These are phyloP conservation scores for Hanseniaspora sp. DNA, from an alignment of 1,139 yeast species.

Conservation along the genomic window DNA sequence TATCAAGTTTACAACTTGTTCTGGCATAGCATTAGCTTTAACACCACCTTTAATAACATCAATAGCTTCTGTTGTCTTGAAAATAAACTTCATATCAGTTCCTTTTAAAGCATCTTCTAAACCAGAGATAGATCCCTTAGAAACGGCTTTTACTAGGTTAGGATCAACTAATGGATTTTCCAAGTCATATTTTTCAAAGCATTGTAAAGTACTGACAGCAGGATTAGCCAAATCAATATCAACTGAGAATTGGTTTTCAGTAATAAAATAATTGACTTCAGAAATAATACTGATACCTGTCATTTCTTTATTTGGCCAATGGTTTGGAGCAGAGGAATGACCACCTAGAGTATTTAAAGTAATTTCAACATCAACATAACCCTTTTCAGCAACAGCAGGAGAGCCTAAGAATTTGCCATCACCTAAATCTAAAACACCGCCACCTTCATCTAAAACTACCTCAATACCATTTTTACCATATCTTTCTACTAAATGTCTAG, in stretches of 20 bases:
- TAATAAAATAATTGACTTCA: conserved; percentile 41
- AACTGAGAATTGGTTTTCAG: conserved; percentile 39
- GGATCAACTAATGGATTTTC: conserved; percentile 25
- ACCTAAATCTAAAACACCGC: conserved; percentile 31
- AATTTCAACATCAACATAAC: conserved; percentile 42
- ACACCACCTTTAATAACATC: conserved; percentile 45
- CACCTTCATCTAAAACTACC: conserved; percentile 57
- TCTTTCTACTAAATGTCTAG: conserved; percentile 35
- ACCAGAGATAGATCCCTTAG: conserved; percentile 6
- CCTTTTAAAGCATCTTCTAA: conserved; percentile 12
- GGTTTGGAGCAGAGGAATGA: conserved; percentile 58
- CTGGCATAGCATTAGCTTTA: conserved; percentile 48
- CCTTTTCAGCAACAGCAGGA: conserved; percentile 60
- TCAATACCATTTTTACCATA: conserved; percentile 51
- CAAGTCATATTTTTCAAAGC: conserved; percentile 37
- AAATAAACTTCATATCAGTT: conserved; percentile 28
- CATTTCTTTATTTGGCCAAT: conserved; percentile 37
- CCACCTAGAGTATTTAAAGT: conserved; percentile 54
- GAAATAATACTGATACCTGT: conserved; percentile 62
- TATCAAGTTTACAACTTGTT: conserved; percentile 36
- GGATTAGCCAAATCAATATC: conserved; percentile 43
- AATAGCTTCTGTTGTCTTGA: conserved; percentile 43
- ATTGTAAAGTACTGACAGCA: conserved; percentile 36
- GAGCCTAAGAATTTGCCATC: conserved; percentile 42
- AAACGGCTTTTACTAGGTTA: conserved; percentile 6